Evolutionary conservation across 495 filamentous ascomycete species (phyloP), one percentile per base, ranked within the genome.

Genomic region (Pyronema domesticum): DNA sequence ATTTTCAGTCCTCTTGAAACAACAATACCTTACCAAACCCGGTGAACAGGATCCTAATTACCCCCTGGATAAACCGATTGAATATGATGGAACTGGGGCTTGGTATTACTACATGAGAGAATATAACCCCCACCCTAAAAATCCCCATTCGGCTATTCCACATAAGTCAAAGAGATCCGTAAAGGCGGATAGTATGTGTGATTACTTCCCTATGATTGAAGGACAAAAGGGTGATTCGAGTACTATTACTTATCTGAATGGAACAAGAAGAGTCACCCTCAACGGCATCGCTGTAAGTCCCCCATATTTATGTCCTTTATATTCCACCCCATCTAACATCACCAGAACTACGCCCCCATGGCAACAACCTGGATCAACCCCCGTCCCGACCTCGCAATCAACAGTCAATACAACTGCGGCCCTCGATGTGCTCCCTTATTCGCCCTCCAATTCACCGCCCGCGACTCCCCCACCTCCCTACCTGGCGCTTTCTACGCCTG

Each of bases 401-500:
- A 60, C 45, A 14, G 37, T 10, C 30, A 30, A 7, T 57, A 50
- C 55, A 19, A 56, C 23, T 60, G 58, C n/a, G 58, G 58, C 7
- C 37, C 47, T 42, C 48, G 58, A 18, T 60, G 58, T n/a, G 49
- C 50, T 30, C 15, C 35, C 11, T 6, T 60, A 17, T 47, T 42
- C 13, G 55, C 54, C 7, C 34, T 60, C 6, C 55, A 57, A 19
- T 60, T 48, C 50, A 39, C 57, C 30, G 23, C 23, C 23, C 1
- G 1, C 23, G 49, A 48, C 37, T 30, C 30, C 18, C 37, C 43
- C 18, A 8, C 14, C 6, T 14, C 46, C 6, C 17, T 7, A 19
- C 37, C 55, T 34, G 62, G 62, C 30, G 36, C 19, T 39, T 58
- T 65, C 33, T 65, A 59, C 51, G 54, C 59, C 37, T 65, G 63